Base-by-base conservation (phyloP, 164 flowering plant genomes). In the Magnolia officinalis region DNA sequence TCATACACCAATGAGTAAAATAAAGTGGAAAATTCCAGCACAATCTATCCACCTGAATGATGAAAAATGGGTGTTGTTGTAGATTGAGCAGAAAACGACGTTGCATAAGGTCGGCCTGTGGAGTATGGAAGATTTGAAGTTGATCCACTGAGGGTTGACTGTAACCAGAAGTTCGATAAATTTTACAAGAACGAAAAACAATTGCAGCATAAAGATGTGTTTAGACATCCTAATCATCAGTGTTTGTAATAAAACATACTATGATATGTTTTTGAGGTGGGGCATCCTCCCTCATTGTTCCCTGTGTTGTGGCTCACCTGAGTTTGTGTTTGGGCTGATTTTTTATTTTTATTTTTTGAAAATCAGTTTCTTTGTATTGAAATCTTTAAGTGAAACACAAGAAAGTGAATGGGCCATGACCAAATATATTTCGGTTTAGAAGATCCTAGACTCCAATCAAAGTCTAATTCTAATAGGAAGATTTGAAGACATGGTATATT, bases 41-140 rank as follows among this genome's bases (percentile, higher is more conserved):
- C 71, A 61, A 26, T 24, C 18, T 37, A 78, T 86, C 72, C 72
- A 90, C 95, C 98, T 51, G 88, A 80, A 75, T 91, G 94, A 79
- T 93, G 94, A 78, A 85, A 89, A 81, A 80, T 90, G 50, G 97
- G 88, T 18, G 90, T 82, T 13, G 91, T 87, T 58, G 91, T 94
- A 80, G 96, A 88, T 77, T 91, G 93, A 77, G 89, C 86, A 77
- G 98, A 88, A 81, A 87, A 91, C 20, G 93, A 87, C 64, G 94
- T 77, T 18, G 90, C 50, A 78, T 88, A 93, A 70, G 92, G 82
- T 59, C 98, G 86, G 21, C 92, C 95, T 67, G 85, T 73, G 23
- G 87, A 75, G 76, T 93, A 96, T 74, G 84, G 89, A 81, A 93
- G 84, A 83, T 89, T 93, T 74, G 96, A 89, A 72, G 85, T 79